phyloP scores from a whole-genome alignment of 2,329 filamentous ascomycete species.

The Fusarium musae region DNA sequence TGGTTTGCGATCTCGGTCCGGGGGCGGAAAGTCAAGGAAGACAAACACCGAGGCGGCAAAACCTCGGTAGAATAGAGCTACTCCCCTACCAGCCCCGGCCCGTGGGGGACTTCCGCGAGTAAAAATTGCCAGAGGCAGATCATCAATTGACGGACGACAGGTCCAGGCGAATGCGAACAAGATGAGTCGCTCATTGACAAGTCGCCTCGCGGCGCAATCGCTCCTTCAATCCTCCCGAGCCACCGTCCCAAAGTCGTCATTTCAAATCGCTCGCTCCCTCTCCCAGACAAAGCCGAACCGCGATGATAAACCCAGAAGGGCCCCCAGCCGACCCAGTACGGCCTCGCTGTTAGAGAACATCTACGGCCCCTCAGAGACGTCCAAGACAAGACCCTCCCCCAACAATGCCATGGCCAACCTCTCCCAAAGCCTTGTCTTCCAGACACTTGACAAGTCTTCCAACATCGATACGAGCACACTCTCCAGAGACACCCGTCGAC shows the following conservation, averaged over 20 bases:
- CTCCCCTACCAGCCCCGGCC: slow-evolving; percentile 1
- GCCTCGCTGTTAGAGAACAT: slow-evolving; percentile 50
- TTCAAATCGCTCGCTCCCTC: slow-evolving; percentile 49
- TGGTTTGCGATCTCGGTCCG: slow-evolving; percentile 51
- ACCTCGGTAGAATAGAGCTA: slow-evolving; percentile 43
- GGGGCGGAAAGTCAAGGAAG: slow-evolving; percentile 47
- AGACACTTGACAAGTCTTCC: slow-evolving; percentile 49
- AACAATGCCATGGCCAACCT: slow-evolving; percentile 49
- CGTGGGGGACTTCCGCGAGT: slow-evolving; percentile 7
- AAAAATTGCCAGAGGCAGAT: slow-evolving; percentile 45
- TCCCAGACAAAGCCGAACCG: slow-evolving; percentile 52
- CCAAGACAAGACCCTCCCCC: slow-evolving; percentile 26
- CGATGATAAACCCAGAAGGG: slow-evolving; percentile 42
- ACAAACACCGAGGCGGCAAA: slow-evolving; percentile 50
- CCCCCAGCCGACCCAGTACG: slow-evolving; percentile 43
- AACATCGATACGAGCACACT: slow-evolving; percentile 49
- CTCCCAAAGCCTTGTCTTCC: slow-evolving; percentile 54
- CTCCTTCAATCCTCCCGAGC: slow-evolving; percentile 45
- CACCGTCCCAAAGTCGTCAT: slow-evolving; percentile 33
- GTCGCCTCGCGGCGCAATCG: slow-evolving; percentile 56
- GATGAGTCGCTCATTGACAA: slow-evolving; percentile 59
- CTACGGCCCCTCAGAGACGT: slow-evolving; percentile 44
- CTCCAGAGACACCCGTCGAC: slow-evolving; percentile 35
- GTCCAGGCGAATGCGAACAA: slow-evolving; percentile 48
- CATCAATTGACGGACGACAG: slow-evolving; percentile 15